These are phyloP conservation scores for Agastache rugosa DNA, from an alignment of 257 asterid genomes.

Conservation along the genomic window DNA sequence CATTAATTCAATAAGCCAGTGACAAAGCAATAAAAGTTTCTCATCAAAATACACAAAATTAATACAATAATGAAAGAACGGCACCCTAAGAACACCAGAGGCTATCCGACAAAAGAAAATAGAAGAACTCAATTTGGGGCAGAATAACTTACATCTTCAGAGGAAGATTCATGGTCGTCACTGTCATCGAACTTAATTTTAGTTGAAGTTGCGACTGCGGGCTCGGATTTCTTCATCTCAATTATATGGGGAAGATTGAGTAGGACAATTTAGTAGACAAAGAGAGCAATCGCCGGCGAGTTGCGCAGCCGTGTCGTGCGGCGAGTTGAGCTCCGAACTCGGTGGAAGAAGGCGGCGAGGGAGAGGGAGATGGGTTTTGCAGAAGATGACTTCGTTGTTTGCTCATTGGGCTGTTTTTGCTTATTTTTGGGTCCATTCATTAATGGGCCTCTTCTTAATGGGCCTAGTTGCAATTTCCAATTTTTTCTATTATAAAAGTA, in stretches of 20 bases:
- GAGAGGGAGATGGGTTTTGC: not conserved
- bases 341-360: not conserved
- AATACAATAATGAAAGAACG: not conserved
- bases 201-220: conserved; percentile 48
- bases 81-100: not conserved
- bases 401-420: not conserved
- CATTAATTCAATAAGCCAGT: not conserved
- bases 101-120: not conserved
- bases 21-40: not conserved
- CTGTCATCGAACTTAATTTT: conserved; percentile 60
- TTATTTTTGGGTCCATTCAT: not conserved
- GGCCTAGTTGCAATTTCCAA: no score
- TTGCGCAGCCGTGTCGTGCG: not conserved
- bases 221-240: conserved; percentile 46
- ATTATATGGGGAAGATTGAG: not conserved
- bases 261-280: not conserved
- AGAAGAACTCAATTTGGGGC: not conserved
- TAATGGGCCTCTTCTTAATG: no score
- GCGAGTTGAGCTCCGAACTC: not conserved
- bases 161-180: conserved; percentile 49
- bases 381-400: not conserved
- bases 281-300: not conserved
- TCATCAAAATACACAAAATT: not conserved
- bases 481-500: no score
- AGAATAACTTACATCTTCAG: conserved; percentile 59